These are phyloP conservation scores for Mikania micrantha DNA, from an alignment of 129 eudicot genomes.

Conservation along the genomic window DNA sequence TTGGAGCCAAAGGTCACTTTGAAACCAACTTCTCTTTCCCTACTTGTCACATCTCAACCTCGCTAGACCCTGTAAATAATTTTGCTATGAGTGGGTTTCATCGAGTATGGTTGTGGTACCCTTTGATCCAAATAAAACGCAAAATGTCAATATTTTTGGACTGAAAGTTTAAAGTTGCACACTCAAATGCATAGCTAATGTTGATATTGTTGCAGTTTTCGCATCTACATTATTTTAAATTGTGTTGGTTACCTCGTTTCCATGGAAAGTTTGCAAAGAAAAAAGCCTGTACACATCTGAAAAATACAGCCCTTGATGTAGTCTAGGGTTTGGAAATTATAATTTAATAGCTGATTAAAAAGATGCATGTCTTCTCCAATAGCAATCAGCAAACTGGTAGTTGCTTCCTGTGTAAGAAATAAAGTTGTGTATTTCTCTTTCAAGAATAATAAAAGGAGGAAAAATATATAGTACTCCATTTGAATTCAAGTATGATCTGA, in stretches of 20 bases:
- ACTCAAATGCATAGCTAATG: not conserved
- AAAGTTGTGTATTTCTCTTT: not conserved
- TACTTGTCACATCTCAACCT: too few relatives aligned
- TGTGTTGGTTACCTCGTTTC: constrained; percentile 36
- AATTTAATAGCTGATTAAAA: constrained; percentile 34
- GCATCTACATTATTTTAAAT: not conserved
- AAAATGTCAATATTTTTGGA: not conserved
- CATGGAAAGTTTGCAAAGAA: constrained; percentile 17
- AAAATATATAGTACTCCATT: not conserved
- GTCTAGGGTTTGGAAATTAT: constrained; percentile 33
- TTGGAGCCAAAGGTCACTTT: too few relatives aligned
- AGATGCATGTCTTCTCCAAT: constrained; percentile 37
- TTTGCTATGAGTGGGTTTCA: too few relatives aligned
- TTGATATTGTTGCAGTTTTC: not conserved
- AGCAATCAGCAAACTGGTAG: constrained; percentile 21
- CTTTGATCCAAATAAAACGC: not conserved
- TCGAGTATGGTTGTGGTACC: too few relatives aligned
- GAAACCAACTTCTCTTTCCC: too few relatives aligned
- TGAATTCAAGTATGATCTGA: not conserved
- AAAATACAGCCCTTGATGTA: constrained; percentile 32
- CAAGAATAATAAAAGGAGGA: not conserved
- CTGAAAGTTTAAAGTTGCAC: not conserved
- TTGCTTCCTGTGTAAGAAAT: not conserved
- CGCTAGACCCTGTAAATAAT: too few relatives aligned
- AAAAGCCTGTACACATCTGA: constrained; percentile 6